Percentiles rank a stretch among this genome's conserved stretches.
phyloP scores from a whole-genome alignment of 345 rosid species.

The Populus davidiana region DNA sequence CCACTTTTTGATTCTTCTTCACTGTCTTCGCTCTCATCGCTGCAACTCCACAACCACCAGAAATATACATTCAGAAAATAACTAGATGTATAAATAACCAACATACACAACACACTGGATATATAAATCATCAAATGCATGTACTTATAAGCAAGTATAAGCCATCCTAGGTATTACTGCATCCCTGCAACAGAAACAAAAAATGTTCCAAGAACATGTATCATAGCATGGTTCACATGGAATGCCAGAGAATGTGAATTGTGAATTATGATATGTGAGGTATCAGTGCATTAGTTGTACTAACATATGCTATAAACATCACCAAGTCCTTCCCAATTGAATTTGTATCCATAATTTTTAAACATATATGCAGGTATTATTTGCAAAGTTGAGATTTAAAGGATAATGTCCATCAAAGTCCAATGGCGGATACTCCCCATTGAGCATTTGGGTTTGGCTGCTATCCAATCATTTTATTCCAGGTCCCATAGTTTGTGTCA shows the following conservation, averaged over 20 bases:
- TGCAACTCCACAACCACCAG: constrained; percentile 33
- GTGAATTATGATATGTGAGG: no score
- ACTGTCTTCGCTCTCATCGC: constrained; percentile 71
- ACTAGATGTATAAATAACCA: no score
- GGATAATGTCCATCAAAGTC: neutral
- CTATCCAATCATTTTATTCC: neutral
- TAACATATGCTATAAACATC: neutral
- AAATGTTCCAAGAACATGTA: no score
- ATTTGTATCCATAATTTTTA: neutral
- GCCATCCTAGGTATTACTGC: no score
- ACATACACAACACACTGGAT: no score
- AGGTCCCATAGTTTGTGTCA: neutral
- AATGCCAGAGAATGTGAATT: no score
- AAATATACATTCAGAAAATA: neutral
- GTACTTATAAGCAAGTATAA: no score
- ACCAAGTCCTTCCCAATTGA: neutral
- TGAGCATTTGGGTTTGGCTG: neutral
- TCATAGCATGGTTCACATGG: neutral
- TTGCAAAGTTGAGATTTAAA: neutral
- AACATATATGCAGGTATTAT: neutral
- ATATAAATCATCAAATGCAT: no score
- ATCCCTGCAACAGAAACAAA: no score
- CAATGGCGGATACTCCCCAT: neutral
- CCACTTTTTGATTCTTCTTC: constrained; percentile 58
- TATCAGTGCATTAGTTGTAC: no score